Percentiles rank a stretch among this genome's conserved stretches.
These are phyloP conservation scores for Solanum aculeatissimum DNA, from an alignment of 305 asterid species.

Conservation along the genomic window DNA sequence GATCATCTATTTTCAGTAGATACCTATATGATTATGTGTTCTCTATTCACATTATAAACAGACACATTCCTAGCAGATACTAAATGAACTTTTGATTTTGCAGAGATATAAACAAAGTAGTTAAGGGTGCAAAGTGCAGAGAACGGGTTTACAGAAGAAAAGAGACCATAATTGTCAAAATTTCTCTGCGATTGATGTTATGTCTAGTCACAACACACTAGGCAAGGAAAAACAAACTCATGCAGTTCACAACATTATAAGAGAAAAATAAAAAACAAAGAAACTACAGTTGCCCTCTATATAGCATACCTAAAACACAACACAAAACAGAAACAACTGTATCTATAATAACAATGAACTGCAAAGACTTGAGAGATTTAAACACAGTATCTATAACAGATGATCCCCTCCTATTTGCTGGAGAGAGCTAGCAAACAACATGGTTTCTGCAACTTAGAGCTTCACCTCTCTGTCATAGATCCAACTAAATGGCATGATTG, in stretches of 20 bases:
- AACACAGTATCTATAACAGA: not conserved
- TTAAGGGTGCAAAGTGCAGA: too few relatives aligned
- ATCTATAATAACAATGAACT: conserved; percentile 13
- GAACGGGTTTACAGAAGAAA: not conserved
- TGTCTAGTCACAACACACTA: conserved; percentile 6
- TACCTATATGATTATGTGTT: too few relatives aligned
- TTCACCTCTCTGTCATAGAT: conserved; percentile 43
- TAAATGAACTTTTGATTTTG: too few relatives aligned
- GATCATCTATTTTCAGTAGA: too few relatives aligned
- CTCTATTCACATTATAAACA: too few relatives aligned
- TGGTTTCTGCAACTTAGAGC: conserved; percentile 21
- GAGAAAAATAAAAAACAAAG: not conserved
- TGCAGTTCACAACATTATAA: not conserved
- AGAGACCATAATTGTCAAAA: not conserved
- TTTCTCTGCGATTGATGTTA: not conserved
- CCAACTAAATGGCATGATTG: conserved; percentile 50
- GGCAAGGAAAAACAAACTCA: not conserved
- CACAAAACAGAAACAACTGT: conserved; percentile 10
- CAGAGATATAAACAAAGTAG: not conserved
- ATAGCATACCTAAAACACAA: conserved; percentile 3
- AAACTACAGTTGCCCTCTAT: conserved; percentile 13
- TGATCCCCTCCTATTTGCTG: not conserved
- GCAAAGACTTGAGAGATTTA: not conserved
- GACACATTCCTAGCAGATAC: too few relatives aligned
- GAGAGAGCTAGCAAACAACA: not conserved